Base-by-base conservation (phyloP, 345 rosid genomes). In the Crucihimalaya himalaica region DNA sequence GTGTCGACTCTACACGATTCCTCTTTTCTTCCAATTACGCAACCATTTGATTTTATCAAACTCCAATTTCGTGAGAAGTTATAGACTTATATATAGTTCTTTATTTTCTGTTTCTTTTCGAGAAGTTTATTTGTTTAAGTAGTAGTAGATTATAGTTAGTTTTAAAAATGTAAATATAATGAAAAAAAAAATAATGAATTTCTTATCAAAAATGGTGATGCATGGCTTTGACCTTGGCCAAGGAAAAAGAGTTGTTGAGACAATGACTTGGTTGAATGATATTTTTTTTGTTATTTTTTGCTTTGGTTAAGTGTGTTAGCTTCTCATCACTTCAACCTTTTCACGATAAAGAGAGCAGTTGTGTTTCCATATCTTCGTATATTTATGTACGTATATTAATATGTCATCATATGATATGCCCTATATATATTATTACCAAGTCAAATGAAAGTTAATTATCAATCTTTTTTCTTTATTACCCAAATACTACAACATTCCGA, bases 171-270 rank as follows among this genome's bases (percentile, higher is more conserved):
- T 34, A 19, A 12, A 2, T 3, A 20, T 11, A 35, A 59, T 37
- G 47, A 59, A 20, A 6, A 13, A 4, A 32, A 32, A 34, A 46
- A 14, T 13, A 6, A 13, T 40, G n/a, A n/a, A n/a, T n/a, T n/a
- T 13, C 13, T 4, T 4, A 40, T 5, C 1, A 1, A 45, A 45
- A n/a, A 31, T 69, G 73, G 19, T 27, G 80, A 76, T 76, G 71
- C 70, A 63, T 54, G 76, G 80, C 61, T 76, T 76, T 76, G 76
- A 76, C 80, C 66, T 40, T 63, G 68, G 76, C 72, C 68, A 56
- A 31, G 18, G 63, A 56, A 57, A 48, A 58, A 71, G 45, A 77
- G 81, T 77, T 21, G 81, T 77, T 77, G 76, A 71, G 76, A 71
- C 16, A 65, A 71, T 57, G 80, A 71, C 76, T 48, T 70, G 76